Evolutionary conservation across 768 basidiomycete genomes (phyloP).

Genomic region (Omphalotus guepiniiformis): DNA sequence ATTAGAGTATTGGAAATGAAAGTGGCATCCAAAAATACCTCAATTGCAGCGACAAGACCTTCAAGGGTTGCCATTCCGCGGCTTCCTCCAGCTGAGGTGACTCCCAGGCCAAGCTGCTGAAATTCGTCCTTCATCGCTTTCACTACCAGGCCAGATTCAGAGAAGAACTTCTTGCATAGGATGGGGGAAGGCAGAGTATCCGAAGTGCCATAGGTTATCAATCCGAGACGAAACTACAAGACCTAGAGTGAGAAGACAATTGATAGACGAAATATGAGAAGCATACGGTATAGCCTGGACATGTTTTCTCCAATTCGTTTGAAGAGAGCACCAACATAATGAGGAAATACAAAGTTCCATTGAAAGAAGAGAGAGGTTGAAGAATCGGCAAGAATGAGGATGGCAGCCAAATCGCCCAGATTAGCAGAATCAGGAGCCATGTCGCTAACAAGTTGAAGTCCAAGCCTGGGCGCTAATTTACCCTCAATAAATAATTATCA

Average conservation of each 20-base stretch:
- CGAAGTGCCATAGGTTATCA: conserved; percentile 62
- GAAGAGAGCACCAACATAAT: conserved; percentile 49
- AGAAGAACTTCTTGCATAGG: conserved; percentile 55
- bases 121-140: conserved; percentile 42
- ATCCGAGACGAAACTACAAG: conserved; percentile 32
- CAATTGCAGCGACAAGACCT: conserved; percentile 64
- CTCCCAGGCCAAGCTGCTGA: conserved; percentile 51
- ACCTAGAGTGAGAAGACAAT: not conserved
- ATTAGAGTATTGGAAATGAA: not conserved
- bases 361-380: conserved; percentile 50
- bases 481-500: too few species aligned
- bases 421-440: not conserved
- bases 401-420: not conserved
- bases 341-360: conserved; percentile 42
- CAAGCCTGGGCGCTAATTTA: too few species aligned
- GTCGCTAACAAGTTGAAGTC: too few species aligned
- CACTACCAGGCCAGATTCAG: conserved; percentile 33
- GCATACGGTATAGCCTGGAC: conserved; percentile 32
- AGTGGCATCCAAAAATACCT: conserved; percentile 39
- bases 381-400: conserved; percentile 58
- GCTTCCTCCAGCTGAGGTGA: conserved; percentile 42
- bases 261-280: not conserved
- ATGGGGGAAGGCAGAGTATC: conserved; percentile 53
- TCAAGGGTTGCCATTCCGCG: conserved; percentile 67
- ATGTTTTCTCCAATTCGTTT: conserved; percentile 46